Evolutionary conservation across 1,284 basidiomycete genomes (phyloP).

Genomic region (Irpex lacteus): DNA sequence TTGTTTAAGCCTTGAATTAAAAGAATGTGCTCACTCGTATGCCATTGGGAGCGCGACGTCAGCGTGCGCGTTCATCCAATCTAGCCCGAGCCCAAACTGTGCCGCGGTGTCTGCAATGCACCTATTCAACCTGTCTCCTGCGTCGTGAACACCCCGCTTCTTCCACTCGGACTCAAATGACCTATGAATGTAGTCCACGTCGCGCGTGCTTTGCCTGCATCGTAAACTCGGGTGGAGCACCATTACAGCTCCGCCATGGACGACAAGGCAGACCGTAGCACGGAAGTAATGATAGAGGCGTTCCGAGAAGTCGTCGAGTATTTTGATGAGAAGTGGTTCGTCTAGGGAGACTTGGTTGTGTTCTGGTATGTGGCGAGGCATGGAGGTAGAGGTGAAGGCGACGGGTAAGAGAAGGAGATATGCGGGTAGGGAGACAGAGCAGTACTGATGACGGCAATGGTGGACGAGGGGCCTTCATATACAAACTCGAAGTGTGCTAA

Average conservation of each 20-base stretch:
- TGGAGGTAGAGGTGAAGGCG: background rate
- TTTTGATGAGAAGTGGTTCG: constrained; percentile 33
- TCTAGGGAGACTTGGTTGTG: constrained; percentile 39
- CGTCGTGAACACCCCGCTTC: constrained; percentile 43
- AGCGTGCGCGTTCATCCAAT: constrained; percentile 74
- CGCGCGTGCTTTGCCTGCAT: constrained; percentile 51
- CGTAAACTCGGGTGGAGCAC: constrained; percentile 51
- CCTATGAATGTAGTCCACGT: constrained; percentile 62
- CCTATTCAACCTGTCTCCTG: constrained; percentile 46
- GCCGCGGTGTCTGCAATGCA: constrained; percentile 55
- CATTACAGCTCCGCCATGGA: constrained; percentile 71
- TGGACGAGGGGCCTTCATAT: constrained; percentile 10
- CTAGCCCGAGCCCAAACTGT: constrained; percentile 48
- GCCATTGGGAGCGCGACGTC: constrained; percentile 65
- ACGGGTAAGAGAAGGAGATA: background rate
- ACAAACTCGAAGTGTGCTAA: constrained; percentile 3
- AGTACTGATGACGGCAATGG: background rate
- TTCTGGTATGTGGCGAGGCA: constrained; percentile 10
- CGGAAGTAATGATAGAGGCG: constrained; percentile 43
- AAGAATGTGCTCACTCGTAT: constrained; percentile 44
- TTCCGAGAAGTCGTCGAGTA: constrained; percentile 50
- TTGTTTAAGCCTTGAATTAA: constrained; percentile 1
- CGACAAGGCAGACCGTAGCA: constrained; percentile 49
- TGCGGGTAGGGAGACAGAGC: background rate
- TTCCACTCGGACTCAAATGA: constrained; percentile 55